Evolutionary conservation across 345 rosid genomes (phyloP), one percentile per base, ranked within the genome.

Genomic region (Litchi chinensis): DNA sequence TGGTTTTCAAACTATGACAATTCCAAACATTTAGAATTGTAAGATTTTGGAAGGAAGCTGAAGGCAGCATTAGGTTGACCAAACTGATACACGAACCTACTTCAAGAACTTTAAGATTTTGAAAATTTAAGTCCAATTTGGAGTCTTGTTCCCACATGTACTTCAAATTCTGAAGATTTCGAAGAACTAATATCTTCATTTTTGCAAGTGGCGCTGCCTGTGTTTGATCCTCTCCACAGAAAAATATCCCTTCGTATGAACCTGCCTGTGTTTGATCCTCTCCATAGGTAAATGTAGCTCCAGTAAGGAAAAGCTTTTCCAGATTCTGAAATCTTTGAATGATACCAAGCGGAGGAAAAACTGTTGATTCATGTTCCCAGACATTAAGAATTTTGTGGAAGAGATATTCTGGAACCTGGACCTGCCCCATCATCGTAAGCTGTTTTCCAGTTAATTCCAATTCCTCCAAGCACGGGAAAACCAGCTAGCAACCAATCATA

Each of bases 401-500:
- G 50, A 32, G 11, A 22, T 39, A 46, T 15, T 16, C 52, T 5
- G 56, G n/a, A 70, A 70, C 26, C 12, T 8, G 12, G 21, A 7
- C 54, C 52, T 80, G 9, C n/a, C 50, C 5, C 18, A 82, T 12
- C 74, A 39, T 66, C 40, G 1, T 46, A 15, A 57, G 32, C 16
- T 75, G 69, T 12, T 71, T 46, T 24, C 46, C 67, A 15, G 10
- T 26, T 44, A 79, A 16, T 6, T 56, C 2, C 40, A 81, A 1
- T 18, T 68, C 65, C 21, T 84, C 81, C 67, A 84, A 57, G 57
- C 39, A 65, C 52, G 16, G 46, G 52, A 79, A 28, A 10, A 43
- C 75, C 84, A 56, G 22, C 21, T 39, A 72, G 50, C 73, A 62
- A 65, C 28, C 26, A n/a, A 24, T 26, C 5, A 39, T 37, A 56